Evolutionary conservation across 1,139 yeast genomes (phyloP), one percentile per base, ranked within the genome.

Genomic region (Schizosaccharomyces versatilis): DNA sequence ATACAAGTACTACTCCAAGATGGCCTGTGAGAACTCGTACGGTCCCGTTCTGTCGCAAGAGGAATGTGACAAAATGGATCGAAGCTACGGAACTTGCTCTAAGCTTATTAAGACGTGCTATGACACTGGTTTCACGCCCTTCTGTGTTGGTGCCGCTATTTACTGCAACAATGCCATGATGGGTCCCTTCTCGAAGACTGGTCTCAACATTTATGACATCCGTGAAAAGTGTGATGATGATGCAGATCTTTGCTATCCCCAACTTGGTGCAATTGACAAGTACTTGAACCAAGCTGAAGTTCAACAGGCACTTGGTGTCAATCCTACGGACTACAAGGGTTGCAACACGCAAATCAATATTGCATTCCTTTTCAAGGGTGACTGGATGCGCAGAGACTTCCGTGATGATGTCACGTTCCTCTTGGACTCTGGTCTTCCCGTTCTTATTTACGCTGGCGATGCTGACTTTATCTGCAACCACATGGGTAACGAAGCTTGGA

Each of bases 61-160:
- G 60, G 81, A 83, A 67, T 90, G 98, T 72, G 75, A 79, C 56
- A 71, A 73, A 54, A 84, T 88, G 94, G 71, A 75, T 57, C 76
- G 73, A 57, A 71, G 81, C 48, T 73, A 82, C 65, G 94, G 88
- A 60, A 79, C 94, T 68, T 90, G 98, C 73, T 71, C 80, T 62
- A 72, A 79, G 10, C 75, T 90, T 68, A 84, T 85, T 63, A 76
- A 84, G 63, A 71, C 82, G 15, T 90, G 98, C 71, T 86, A 86
- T 70, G 75, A 77, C 54, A 71, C 83, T 32, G 78, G 80, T 61
- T 79, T 88, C 47, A 82, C 83, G 41, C 83, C 90, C 79, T 72
- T 93, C 7, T 90, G 98, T 75, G 93, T 86, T 56, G 96, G 96
- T 14, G 96, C 97, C 42, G 72, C 85, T 36, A 76, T 85, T 59